Percentiles rank a stretch among this genome's conserved stretches.
These are phyloP conservation scores for Mrakia frigida DNA, from an alignment of 768 basidiomycete species.

Conservation along the genomic window DNA sequence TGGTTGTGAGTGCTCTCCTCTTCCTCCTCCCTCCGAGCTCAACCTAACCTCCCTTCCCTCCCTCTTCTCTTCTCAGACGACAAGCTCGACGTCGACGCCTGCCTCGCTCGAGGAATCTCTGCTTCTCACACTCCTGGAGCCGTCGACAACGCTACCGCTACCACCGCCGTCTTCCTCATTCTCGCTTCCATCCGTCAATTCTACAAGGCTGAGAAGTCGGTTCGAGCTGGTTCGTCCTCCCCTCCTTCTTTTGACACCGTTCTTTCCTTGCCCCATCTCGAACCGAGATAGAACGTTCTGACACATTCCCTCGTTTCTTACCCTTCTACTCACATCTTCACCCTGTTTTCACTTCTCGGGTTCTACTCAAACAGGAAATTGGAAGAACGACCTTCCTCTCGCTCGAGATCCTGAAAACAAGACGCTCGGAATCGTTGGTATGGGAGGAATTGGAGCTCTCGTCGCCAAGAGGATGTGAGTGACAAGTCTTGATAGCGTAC, in stretches of 20 bases:
- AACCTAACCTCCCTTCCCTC: neutral
- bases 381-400: conserved; percentile 37
- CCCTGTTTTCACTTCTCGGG: too few species aligned
- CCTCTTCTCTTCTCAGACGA: conserved; percentile 81
- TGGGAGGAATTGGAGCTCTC: conserved; percentile 50
- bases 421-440: conserved; percentile 45
- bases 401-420: conserved; percentile 43
- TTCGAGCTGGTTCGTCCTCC: conserved; percentile 34
- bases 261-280: neutral
- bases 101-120: conserved; percentile 62
- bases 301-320: neutral
- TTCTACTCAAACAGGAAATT: conserved; percentile 35
- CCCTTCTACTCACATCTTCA: too few species aligned
- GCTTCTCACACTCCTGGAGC: conserved; percentile 86
- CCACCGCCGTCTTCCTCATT: conserved; percentile 75
- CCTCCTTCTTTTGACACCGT: neutral
- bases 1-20: neutral
- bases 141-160: conserved; percentile 86
- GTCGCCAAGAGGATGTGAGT: conserved; percentile 49
- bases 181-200: conserved; percentile 72
- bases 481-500: too few species aligned
- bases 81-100: conserved; percentile 70
- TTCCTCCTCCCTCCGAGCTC: conserved; percentile 1
- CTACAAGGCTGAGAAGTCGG: conserved; percentile 56
- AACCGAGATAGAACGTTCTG: neutral